phyloP scores from a whole-genome alignment of 2,329 filamentous ascomycete species.

The Microsporum audouinii region DNA sequence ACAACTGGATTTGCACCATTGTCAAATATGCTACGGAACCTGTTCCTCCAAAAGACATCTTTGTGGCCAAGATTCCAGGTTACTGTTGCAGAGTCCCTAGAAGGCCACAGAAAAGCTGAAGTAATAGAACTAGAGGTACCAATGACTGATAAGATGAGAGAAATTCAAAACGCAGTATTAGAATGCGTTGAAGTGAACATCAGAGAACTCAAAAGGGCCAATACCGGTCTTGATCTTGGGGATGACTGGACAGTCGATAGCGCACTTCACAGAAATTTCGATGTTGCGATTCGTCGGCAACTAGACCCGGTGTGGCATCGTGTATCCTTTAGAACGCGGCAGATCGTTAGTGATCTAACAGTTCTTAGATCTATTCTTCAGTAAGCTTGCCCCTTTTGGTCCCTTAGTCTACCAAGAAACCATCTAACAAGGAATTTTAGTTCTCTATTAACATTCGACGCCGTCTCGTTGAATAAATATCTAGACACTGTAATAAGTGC shows the following conservation, averaged over 20 bases:
- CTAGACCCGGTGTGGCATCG: constrained; percentile 95
- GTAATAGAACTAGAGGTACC: constrained; percentile 93
- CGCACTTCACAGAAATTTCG: constrained; percentile 84
- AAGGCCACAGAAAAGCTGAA: constrained; percentile 85
- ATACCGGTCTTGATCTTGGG: constrained; percentile 72
- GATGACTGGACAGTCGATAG: constrained; percentile 95
- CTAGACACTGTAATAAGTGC: constrained; percentile 88
- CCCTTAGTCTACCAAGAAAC: background rate
- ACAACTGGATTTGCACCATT: constrained; percentile 78
- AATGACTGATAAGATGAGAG: constrained; percentile 88
- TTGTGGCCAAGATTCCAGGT: constrained; percentile 92
- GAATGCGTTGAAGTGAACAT: constrained; percentile 95
- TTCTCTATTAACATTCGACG: constrained; percentile 70
- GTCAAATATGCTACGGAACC: constrained; percentile 78
- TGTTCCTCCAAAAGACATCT: constrained; percentile 79
- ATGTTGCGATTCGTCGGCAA: constrained; percentile 75
- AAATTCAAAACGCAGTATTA: constrained; percentile 87
- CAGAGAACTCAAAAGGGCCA: constrained; percentile 81
- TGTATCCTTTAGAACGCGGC: constrained; percentile 85
- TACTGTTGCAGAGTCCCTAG: constrained; percentile 74
- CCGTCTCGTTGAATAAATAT: constrained; percentile 83
- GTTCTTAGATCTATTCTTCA: constrained; percentile 74
- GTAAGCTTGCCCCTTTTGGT: constrained; percentile 28
- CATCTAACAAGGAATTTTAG: constrained; percentile 18
- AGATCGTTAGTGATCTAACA: constrained; percentile 82